Evolutionary conservation across 441 rosid genomes (phyloP), one percentile per base, ranked within the genome.

Genomic region (Daphne laureola): DNA sequence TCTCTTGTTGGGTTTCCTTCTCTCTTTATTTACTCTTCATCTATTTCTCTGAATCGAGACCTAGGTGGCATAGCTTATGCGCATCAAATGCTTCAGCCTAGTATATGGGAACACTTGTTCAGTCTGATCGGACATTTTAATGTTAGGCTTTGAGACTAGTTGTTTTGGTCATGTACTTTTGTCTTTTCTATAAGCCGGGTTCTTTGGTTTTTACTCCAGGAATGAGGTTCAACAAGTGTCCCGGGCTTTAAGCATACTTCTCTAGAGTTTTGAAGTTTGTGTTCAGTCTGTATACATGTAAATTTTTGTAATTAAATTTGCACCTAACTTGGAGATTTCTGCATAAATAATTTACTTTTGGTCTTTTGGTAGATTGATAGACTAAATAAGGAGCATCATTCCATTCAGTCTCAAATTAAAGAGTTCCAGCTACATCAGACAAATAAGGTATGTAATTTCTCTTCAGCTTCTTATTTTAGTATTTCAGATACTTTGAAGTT

Each of bases 391-490:
- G 78, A 64, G 73, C 77, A 66, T 43, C 46, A 23, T 49, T 67
- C 66, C 36, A 58, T 73, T 53, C 59, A 14, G 46, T 59, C 78
- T 53, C 64, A 72, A 49, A 80, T 93, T 51, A 58, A 53, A 8
- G 84, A 80, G 53, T 76, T 90, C 53, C 78, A 42, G 68, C 75
- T 62, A 54, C 79, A 83, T 70, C 79, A 78, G 66, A 75, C 76
- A 43, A 82, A 90, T 76, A 93, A 84, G 97, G 99, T 93, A 46
- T 5, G 58, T 63, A 54, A 51, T 57, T 41, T 57, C 62, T 50
- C 46, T 62, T 66, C 53, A 16, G 49, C 56, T 49, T 46, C 57
- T 43, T 16, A 48, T 49, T 59, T 21, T 53, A 43, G 38, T 27
- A 49, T 21, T 53, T 15, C 44, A 17, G 9, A 53, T 26, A 49